These are phyloP conservation scores for Colletotrichum salicis DNA, from an alignment of 2,329 filamentous ascomycete species.

Conservation along the genomic window DNA sequence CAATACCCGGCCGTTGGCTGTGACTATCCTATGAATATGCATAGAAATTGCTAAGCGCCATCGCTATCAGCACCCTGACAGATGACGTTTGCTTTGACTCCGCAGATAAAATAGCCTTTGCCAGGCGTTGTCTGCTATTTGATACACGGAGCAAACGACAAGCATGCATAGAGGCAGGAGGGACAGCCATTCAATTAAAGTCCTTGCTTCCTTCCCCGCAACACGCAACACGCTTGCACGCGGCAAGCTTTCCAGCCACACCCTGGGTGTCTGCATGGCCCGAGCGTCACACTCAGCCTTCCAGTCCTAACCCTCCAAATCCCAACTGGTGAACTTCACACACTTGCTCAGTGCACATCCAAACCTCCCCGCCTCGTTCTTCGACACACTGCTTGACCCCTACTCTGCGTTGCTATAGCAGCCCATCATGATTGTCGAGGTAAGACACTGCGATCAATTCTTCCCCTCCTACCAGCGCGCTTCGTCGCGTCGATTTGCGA, in stretches of 20 bases:
- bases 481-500: neutral
- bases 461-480: neutral
- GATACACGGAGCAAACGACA: neutral
- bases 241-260: conserved; percentile 33
- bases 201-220: conserved; percentile 36
- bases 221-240: conserved; percentile 17
- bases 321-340: conserved; percentile 34
- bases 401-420: neutral
- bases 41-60: neutral
- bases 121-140: neutral
- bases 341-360: neutral
- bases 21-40: neutral
- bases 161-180: neutral
- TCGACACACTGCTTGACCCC: conserved; percentile 17
- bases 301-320: conserved; percentile 35
- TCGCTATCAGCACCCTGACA: neutral
- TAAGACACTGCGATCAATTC: conserved; percentile 35
- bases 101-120: neutral
- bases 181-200: conserved; percentile 30
- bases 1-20: neutral
- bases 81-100: neutral
- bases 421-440: conserved; percentile 46
- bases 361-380: conserved; percentile 2
- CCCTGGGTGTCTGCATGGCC: conserved; percentile 23
- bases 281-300: conserved; percentile 35